Conservation (phyloP, 1,139 yeast genomes). For the Protomyces pachydermus region DNA sequence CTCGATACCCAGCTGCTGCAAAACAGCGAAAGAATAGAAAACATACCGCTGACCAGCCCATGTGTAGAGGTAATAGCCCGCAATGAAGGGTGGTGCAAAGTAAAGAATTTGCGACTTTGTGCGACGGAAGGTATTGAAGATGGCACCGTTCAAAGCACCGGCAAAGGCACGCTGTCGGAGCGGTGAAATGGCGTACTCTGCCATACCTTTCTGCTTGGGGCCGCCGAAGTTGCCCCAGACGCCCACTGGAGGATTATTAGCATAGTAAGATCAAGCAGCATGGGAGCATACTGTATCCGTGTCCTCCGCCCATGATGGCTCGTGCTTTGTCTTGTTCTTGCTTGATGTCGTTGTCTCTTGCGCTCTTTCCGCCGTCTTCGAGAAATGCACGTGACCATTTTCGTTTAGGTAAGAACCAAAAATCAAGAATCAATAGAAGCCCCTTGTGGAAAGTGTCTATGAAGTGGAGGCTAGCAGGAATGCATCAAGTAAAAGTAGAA, state of each 20-base stretch:
- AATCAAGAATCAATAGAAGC: no score
- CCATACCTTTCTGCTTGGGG: slow-evolving; percentile 78
- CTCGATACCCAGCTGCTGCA: neutral
- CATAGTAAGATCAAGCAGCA: neutral
- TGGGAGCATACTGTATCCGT: slow-evolving; percentile 44
- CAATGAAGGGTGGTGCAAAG: slow-evolving; percentile 68
- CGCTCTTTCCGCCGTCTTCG: no score
- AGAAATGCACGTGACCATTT: no score
- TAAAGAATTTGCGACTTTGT: slow-evolving; percentile 78
- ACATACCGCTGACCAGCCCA: slow-evolving; percentile 57
- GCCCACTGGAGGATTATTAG: neutral
- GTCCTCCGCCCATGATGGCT: slow-evolving; percentile 24
- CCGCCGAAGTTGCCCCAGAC: slow-evolving; percentile 46
- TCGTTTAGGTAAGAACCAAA: no score
- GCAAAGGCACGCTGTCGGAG: slow-evolving; percentile 88
- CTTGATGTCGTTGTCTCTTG: no score
- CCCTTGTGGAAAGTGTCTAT: no score
- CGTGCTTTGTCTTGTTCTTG: neutral
- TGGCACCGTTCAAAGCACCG: slow-evolving; percentile 77
- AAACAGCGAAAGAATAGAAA: neutral
- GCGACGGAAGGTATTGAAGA: slow-evolving; percentile 94
- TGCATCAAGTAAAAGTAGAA: neutral
- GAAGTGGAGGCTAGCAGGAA: no score
- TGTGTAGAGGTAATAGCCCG: slow-evolving; percentile 85
- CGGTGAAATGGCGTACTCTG: slow-evolving; percentile 85